Evolutionary conservation across 768 basidiomycete genomes (phyloP).

Genomic region (Chalciporus sphaerocephalus): DNA sequence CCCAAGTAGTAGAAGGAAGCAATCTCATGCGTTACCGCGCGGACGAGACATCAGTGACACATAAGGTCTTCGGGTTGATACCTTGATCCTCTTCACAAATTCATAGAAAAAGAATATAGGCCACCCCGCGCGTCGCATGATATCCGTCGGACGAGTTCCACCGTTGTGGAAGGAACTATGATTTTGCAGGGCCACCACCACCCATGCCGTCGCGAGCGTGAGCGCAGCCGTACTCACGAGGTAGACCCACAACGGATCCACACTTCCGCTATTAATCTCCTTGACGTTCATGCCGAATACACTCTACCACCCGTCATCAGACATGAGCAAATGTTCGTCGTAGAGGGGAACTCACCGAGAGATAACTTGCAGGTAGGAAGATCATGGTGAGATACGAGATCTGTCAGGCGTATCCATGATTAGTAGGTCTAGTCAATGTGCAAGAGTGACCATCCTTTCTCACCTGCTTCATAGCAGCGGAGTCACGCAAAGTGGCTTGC

Average conservation of each 20-base stretch:
- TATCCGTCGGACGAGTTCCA: not conserved
- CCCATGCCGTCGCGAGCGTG: conserved; percentile 51
- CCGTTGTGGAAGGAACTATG: conserved; percentile 21
- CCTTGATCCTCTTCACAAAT: not conserved
- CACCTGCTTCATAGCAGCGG: conserved; percentile 36
- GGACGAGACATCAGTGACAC: no score
- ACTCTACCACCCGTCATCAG: conserved; percentile 25
- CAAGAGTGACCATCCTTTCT: not conserved
- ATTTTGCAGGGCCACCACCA: conserved; percentile 50
- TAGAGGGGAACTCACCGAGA: conserved; percentile 19
- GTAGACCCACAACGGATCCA: conserved; percentile 36
- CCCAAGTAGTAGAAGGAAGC: no score
- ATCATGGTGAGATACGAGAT: conserved; percentile 59
- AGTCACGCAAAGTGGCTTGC: conserved; percentile 39
- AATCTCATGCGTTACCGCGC: no score
- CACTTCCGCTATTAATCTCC: conserved; percentile 28
- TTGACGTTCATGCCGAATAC: conserved; percentile 28
- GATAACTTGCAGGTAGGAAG: conserved; percentile 54
- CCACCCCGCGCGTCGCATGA: conserved; percentile 19
- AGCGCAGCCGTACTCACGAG: conserved; percentile 43
- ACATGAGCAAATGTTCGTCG: no score
- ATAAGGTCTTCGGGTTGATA: not conserved
- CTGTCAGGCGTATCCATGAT: conserved; percentile 26
- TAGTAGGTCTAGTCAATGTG: not conserved
- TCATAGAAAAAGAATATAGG: conserved; percentile 9